Evolutionary conservation across 495 filamentous ascomycete genomes (phyloP), one percentile per base, ranked within the genome.

Genomic region (Annulohypoxylon moriforme): DNA sequence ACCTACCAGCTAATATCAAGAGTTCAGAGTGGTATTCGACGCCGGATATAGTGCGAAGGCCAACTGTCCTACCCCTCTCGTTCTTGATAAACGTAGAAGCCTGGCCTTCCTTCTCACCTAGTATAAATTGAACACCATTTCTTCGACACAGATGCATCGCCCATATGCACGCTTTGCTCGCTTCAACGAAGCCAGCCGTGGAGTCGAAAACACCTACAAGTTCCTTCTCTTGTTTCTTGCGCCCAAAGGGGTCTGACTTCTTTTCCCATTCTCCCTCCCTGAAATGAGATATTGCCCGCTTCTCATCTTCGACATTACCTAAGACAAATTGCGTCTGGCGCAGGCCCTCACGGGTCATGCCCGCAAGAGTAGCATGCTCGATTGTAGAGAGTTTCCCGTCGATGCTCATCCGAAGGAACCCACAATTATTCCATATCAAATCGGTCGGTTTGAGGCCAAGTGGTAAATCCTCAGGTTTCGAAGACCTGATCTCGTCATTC

Each of bases 141-240:
- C 38, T 42, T 9, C 72, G 66, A 3, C 79, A 80, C 14, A 73
- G 69, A 52, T 83, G 75, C 13, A 83, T 66, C 4, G 77, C 80
- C 49, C 75, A 79, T 0, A 69, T 67, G 60, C 82, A 84, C 4
- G 78, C 79, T 57, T 81, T 83, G 55, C 79, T 78, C 1, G 82
- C 82, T 33, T 73, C 66, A 4, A 72, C 75, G n/a, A 81, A 64
- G 0, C 82, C 82, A 2, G 76, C 82, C 1, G 67, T 76, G 3
- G 69, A 75, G 49, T 83, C 82, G 0, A 83, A 69, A 4, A 80
- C 70, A 2, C 77, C 81, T 1, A 69, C 67, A n/a, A 57, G 49
- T 2, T 36, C n/a, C 52, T 69, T 69, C 24, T 59, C 67, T 22
- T 59, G 58, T 11, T 33, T 64, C 67, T 42, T 60, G 14, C 60